phyloP scores from a whole-genome alignment of 2,329 filamentous ascomycete species.

The Aspergillus sp. region DNA sequence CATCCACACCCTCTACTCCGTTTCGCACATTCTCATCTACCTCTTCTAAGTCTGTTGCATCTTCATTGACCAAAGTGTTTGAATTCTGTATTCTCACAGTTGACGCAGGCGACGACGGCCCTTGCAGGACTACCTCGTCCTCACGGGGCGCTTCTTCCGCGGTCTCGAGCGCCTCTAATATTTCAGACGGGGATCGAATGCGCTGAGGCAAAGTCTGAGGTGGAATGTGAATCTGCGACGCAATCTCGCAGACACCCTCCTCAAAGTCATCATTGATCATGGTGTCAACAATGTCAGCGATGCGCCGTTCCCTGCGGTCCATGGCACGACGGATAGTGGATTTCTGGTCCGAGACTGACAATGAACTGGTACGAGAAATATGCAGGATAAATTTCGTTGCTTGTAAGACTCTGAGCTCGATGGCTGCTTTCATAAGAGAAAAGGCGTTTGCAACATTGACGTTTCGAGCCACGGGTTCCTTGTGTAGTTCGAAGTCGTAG shows the following conservation, averaged over 20 bases:
- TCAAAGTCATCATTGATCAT: conserved; percentile 9
- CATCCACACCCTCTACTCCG: background rate
- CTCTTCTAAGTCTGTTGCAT: background rate
- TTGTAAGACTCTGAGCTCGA: conserved; percentile 28
- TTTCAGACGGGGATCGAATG: background rate
- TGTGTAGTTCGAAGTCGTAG: background rate
- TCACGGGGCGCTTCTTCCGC: background rate
- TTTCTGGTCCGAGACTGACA: background rate
- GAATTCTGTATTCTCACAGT: background rate
- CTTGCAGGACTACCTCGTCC: background rate
- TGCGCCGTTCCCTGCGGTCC: conserved; percentile 21
- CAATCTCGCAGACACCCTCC: background rate
- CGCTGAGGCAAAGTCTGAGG: background rate
- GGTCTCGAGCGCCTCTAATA: background rate
- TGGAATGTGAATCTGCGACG: background rate
- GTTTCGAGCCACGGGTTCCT: background rate
- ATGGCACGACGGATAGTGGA: conserved; percentile 19
- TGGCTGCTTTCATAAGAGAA: conserved; percentile 21
- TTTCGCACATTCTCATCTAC: background rate
- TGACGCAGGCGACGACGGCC: background rate
- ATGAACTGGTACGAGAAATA: conserved; percentile 5
- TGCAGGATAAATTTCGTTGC: conserved; percentile 17
- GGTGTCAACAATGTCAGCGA: conserved; percentile 21
- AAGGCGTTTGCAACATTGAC: conserved; percentile 13
- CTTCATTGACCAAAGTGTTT: background rate